These are phyloP conservation scores for Globisporangium paddicum DNA, from an alignment of 352 stramenopile species.

Conservation along the genomic window DNA sequence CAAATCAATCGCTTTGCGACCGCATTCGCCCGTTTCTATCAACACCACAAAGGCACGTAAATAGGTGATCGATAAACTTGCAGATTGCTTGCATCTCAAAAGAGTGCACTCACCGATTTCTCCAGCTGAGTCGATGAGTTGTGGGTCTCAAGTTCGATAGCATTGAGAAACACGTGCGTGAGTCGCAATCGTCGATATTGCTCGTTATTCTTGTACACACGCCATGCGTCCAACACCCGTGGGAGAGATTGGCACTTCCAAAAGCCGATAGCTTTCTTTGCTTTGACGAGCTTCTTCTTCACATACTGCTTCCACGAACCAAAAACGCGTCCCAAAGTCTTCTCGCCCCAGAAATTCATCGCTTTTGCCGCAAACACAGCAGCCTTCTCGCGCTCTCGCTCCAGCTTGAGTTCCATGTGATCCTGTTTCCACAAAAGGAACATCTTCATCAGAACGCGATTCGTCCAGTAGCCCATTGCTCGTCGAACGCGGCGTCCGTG, in stretches of 20 bases:
- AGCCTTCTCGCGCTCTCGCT: slow-evolving; percentile 24
- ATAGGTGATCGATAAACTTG: neutral
- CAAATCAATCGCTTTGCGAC: slow-evolving; percentile 40
- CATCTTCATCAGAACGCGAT: slow-evolving; percentile 41
- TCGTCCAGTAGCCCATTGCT: slow-evolving; percentile 61
- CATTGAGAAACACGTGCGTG: slow-evolving; percentile 56
- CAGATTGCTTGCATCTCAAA: neutral
- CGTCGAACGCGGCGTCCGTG: slow-evolving; percentile 40
- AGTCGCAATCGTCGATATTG: slow-evolving; percentile 33
- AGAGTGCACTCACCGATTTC: slow-evolving; percentile 22
- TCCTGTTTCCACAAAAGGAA: slow-evolving; percentile 47
- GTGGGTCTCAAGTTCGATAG: slow-evolving; percentile 53
- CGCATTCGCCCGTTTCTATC: slow-evolving; percentile 45
- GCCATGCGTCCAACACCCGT: slow-evolving; percentile 53
- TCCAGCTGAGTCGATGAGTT: slow-evolving; percentile 59
- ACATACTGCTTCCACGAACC: slow-evolving; percentile 37
- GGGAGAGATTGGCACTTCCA: slow-evolving; percentile 68
- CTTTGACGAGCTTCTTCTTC: slow-evolving; percentile 29
- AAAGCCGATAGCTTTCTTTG: slow-evolving; percentile 58
- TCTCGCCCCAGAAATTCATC: slow-evolving; percentile 57
- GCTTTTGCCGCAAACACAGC: slow-evolving; percentile 37
- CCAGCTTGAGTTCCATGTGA: slow-evolving; percentile 10
- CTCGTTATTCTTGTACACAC: slow-evolving; percentile 19
- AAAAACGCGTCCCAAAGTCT: slow-evolving; percentile 43
- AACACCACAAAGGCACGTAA: too few relatives aligned